Evolutionary conservation across 768 basidiomycete genomes (phyloP).

Genomic region (Boletus rubroflammeus): DNA sequence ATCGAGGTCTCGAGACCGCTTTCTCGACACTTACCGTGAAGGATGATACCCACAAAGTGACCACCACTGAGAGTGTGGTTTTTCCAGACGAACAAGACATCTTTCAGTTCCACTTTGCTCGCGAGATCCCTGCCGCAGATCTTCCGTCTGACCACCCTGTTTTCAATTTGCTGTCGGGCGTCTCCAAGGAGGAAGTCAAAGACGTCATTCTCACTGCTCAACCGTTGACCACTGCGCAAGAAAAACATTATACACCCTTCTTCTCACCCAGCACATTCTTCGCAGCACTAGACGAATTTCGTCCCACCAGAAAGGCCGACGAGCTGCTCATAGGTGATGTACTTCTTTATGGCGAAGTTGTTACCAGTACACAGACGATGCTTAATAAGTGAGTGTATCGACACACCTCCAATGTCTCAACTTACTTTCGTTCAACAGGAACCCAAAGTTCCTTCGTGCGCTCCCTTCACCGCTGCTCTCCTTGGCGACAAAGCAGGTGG

Average conservation of each 20-base stretch:
- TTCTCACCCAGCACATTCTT: conserved; percentile 71
- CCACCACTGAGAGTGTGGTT: conserved; percentile 17
- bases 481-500: conserved; percentile 81
- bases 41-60: conserved; percentile 36
- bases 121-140: conserved; percentile 28
- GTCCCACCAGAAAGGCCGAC: conserved; percentile 16
- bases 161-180: conserved; percentile 25
- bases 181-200: conserved; percentile 41
- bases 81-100: conserved; percentile 70
- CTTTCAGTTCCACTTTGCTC: conserved; percentile 53
- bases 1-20: conserved; percentile 30
- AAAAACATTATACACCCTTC: conserved; percentile 48
- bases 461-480: conserved; percentile 79
- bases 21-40: conserved; percentile 49
- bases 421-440: conserved; percentile 45
- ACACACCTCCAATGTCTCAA: not conserved
- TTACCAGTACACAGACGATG: conserved; percentile 94
- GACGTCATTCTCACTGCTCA: conserved; percentile 52
- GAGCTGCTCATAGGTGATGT: conserved; percentile 69
- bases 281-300: conserved; percentile 38
- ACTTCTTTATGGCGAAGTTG: conserved; percentile 80
- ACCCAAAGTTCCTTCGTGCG: conserved; percentile 61
- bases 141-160: conserved; percentile 16
- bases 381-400: conserved; percentile 70
- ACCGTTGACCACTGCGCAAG: conserved; percentile 46